Conservation (phyloP, 2,329 filamentous ascomycete genomes). For the Dendrostoma leiphaemia region DNA sequence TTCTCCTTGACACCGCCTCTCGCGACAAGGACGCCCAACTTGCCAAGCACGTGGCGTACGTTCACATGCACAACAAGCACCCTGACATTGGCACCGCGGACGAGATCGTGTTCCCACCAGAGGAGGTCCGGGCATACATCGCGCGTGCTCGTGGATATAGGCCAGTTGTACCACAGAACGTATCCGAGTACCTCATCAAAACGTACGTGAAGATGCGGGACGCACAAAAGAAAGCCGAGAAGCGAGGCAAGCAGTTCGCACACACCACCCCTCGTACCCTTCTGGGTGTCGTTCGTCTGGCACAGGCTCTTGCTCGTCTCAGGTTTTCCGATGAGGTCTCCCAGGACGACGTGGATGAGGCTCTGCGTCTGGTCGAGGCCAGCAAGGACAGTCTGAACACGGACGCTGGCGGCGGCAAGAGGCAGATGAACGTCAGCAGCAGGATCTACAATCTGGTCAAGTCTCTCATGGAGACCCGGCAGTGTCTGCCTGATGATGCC, state of each 20-base stretch:
- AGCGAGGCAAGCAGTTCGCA: conserved; percentile 85
- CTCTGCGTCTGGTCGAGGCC: conserved; percentile 84
- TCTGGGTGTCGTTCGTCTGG: conserved; percentile 86
- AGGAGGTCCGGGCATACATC: conserved; percentile 94
- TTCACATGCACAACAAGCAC: conserved; percentile 95
- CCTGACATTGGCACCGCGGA: conserved; percentile 63
- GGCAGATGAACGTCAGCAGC: conserved; percentile 76
- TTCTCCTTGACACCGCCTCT: conserved; percentile 91
- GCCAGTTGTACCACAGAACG: conserved; percentile 77
- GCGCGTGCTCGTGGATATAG: conserved; percentile 88
- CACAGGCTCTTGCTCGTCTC: conserved; percentile 88
- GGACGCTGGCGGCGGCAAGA: conserved; percentile 55
- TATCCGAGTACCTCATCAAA: conserved; percentile 95
- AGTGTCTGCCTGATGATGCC: conserved; percentile 71
- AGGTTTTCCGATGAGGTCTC: conserved; percentile 84
- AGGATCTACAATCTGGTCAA: conserved; percentile 96
- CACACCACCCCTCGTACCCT: conserved; percentile 94
- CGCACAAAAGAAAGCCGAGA: conserved; percentile 87
- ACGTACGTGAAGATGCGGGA: conserved; percentile 95
- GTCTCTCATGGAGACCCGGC: conserved; percentile 79
- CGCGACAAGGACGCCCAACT: conserved; percentile 90
- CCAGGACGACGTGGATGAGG: conserved; percentile 93
- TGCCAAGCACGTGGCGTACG: conserved; percentile 90
- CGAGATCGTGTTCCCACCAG: conserved; percentile 78
- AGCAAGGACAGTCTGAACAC: conserved; percentile 87